Conservation (phyloP, 768 basidiomycete species). For the Boletus subparvulus region DNA sequence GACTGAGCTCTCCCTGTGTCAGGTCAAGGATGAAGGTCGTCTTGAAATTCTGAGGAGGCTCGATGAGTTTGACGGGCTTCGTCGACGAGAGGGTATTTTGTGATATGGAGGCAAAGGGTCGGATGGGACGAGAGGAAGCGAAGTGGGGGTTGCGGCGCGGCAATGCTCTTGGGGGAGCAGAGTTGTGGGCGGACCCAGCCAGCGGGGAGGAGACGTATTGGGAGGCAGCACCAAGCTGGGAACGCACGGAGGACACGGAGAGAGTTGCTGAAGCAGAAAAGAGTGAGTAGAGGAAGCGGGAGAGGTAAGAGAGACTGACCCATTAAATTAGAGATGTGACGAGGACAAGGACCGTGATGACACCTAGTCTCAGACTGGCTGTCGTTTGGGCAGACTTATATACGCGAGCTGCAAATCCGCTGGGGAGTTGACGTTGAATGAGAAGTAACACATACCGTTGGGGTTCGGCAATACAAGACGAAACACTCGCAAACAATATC, state of each 20-base stretch:
- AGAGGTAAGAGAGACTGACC: conserved; percentile 30
- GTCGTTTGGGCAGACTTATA: conserved; percentile 33
- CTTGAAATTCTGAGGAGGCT: conserved; percentile 72
- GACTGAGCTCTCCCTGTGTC: conserved; percentile 79
- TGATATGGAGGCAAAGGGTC: conserved; percentile 70
- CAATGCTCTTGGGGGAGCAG: conserved; percentile 32
- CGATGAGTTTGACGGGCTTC: conserved; percentile 71
- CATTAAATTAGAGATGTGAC: conserved; percentile 31
- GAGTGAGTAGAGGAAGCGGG: background rate
- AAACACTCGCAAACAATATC: conserved; percentile 26
- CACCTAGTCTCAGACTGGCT: conserved; percentile 27
- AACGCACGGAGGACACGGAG: conserved; percentile 38
- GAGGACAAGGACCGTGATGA: conserved; percentile 29
- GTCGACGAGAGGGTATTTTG: conserved; percentile 30
- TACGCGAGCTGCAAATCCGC: conserved; percentile 21
- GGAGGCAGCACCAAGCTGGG: conserved; percentile 24
- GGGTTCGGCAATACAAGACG: conserved; percentile 28
- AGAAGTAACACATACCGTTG: conserved; percentile 17
- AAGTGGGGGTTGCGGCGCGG: conserved; percentile 55
- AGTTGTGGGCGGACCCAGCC: conserved; percentile 41
- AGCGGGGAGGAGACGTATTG: conserved; percentile 65
- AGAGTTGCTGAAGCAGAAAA: conserved; percentile 37
- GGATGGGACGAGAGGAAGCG: conserved; percentile 69
- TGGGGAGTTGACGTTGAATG: conserved; percentile 23
- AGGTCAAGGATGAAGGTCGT: conserved; percentile 73